phyloP scores from a whole-genome alignment of 2,329 filamentous ascomycete genomes.

The Exophiala calicioides region DNA sequence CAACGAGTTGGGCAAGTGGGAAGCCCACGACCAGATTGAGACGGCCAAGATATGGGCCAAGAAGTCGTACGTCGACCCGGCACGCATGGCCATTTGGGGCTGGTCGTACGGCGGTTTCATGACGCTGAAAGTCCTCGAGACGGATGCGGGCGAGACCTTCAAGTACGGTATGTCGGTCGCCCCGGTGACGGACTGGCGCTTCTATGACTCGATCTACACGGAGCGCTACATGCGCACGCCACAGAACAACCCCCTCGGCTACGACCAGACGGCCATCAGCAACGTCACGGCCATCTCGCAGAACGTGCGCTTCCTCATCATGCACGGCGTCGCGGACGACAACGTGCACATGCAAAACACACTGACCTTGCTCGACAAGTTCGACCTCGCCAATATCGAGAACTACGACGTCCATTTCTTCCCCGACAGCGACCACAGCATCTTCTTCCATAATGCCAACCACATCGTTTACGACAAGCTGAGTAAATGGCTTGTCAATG shows the following conservation, averaged over 20 bases:
- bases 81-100: conserved; percentile 90
- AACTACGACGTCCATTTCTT: conserved; percentile 98
- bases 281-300: conserved; percentile 72
- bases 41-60: conserved; percentile 80
- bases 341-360: conserved; percentile 98
- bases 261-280: conserved; percentile 70
- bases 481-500: conserved; percentile 89
- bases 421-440: conserved; percentile 92
- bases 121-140: conserved; percentile 90
- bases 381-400: conserved; percentile 77
- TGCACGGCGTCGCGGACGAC: conserved; percentile 96
- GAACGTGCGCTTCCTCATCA: conserved; percentile 86
- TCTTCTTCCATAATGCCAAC: conserved; percentile 92
- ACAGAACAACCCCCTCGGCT: conserved; percentile 75
- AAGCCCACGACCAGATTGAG: conserved; percentile 87
- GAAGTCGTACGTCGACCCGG: conserved; percentile 79
- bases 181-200: conserved; percentile 97
- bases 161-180: conserved; percentile 97
- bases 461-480: conserved; percentile 87
- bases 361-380: conserved; percentile 78
- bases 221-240: conserved; percentile 98
- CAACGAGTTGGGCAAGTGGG: conserved; percentile 79
- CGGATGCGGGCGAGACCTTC: conserved; percentile 85
- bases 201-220: conserved; percentile 92
- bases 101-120: conserved; percentile 98